Evolutionary conservation across 2,329 filamentous ascomycete genomes (phyloP), one percentile per base, ranked within the genome.

Genomic region (Graphiopsis chlorocephala): DNA sequence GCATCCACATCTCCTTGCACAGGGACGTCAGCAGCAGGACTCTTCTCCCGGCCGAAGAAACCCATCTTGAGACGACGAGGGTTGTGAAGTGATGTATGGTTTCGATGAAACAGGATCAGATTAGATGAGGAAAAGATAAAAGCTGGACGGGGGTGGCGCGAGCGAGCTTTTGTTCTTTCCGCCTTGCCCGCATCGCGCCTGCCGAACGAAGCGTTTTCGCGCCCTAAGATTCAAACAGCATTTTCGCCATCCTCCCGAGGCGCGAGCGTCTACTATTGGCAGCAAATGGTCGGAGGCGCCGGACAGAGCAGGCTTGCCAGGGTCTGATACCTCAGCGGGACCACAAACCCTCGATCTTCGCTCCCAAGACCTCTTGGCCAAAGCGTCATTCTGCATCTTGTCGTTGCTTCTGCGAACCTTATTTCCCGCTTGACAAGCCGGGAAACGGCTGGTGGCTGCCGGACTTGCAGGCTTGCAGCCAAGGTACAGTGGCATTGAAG

Each of bases 91-190:
- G 25, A 38, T 17, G 29, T 12, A 10, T 48, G 17, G 26, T 53
- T 7, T n/a, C 3, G 12, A 7, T 2, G 20, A 29, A 14, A 4
- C 11, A 12, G 42, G 45, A 61, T 61, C 58, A 33, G 58, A 61
- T 61, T 61, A 61, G 58, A 61, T 61, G 58, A 33, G 45, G 45
- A 35, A 61, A 50, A 33, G 58, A 60, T 60, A 47, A 60, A 60
- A 48, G 38, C 26, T 26, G 15, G 26, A 31, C 50, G n/a, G 38
- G 28, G 26, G 17, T 58, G 56, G 8, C 25, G 42, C 38, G n/a
- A 31, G 57, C 57, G 35, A n/a, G 57, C 23, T 60, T 60, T 60
- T 60, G 57, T 47, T 20, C 17, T 26, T 31, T 11, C n/a, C 26
- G n/a, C 26, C 26, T 1, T 12, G n/a, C 29, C 5, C 53, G 53